A percentile compares a stretch with the other conserved stretches of the same genome.
phyloP scores from a whole-genome alignment of 768 basidiomycete species.

The Dioszegia aurantiaca region DNA sequence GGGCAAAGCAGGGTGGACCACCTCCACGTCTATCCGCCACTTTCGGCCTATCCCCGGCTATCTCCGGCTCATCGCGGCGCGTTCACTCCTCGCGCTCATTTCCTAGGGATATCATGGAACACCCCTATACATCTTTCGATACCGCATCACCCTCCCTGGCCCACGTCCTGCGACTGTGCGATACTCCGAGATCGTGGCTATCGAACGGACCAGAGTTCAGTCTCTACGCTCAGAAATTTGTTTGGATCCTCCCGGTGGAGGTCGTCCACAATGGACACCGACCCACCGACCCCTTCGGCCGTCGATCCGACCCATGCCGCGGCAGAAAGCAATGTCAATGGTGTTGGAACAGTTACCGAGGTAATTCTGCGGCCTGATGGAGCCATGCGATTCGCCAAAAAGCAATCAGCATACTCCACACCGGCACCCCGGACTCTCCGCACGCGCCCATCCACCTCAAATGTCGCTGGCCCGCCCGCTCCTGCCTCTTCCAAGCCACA shows the following conservation, averaged over 20 bases:
- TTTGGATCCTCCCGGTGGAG: constrained; percentile 29
- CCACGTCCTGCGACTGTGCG: neutral
- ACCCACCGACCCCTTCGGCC: constrained; percentile 9
- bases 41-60: constrained; percentile 2
- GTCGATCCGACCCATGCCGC: no score
- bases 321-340: no score
- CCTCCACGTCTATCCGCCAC: constrained; percentile 4
- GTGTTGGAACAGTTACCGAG: no score
- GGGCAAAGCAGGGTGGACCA: neutral
- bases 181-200: neutral
- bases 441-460: constrained; percentile 30
- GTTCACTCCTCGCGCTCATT: constrained; percentile 4
- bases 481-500: neutral
- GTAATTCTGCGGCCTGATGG: no score
- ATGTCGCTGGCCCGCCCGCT: neutral
- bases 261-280: constrained; percentile 42
- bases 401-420: neutral
- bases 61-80: constrained; percentile 5
- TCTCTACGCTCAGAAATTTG: neutral
- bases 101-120: neutral
- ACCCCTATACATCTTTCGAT: constrained; percentile 12
- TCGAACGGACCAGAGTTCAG: neutral
- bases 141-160: neutral
- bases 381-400: no score
- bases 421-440: constrained; percentile 23